phyloP scores from a whole-genome alignment of 805 yeast genomes.

The Teunomyces cretensis region DNA sequence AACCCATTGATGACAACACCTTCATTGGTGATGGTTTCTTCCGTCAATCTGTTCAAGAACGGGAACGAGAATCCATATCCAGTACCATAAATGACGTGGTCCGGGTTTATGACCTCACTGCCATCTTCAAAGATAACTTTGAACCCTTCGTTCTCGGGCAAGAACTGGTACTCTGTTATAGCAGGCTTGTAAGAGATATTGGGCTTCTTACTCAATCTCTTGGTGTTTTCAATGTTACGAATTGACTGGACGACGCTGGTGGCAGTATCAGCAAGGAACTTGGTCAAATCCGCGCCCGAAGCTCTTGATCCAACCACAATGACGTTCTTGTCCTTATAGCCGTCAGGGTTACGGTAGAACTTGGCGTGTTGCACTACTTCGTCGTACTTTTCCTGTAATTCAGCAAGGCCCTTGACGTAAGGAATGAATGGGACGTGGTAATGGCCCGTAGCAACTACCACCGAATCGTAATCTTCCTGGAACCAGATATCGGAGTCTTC shows the following conservation, averaged over 20 bases:
- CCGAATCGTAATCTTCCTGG: constrained; percentile 38
- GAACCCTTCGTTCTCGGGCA: constrained; percentile 22
- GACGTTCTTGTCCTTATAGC: constrained; percentile 35
- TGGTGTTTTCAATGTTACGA: constrained; percentile 14
- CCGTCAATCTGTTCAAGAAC: constrained; percentile 40
- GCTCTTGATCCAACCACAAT: constrained; percentile 28
- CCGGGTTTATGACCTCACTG: constrained; percentile 44
- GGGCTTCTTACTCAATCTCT: constrained; percentile 7
- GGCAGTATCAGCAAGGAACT: constrained; percentile 22
- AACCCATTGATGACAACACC: constrained; percentile 38
- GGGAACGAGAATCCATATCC: constrained; percentile 73
- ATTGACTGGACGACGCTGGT: constrained; percentile 28
- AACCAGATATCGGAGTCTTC: constrained; percentile 35
- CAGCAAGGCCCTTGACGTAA: constrained; percentile 37
- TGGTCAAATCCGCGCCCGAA: constrained; percentile 30
- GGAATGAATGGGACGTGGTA: constrained; percentile 49
- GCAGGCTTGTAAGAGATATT: constrained; percentile 25
- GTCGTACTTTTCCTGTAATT: constrained; percentile 30
- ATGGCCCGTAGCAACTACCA: constrained; percentile 49
- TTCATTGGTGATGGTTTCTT: constrained; percentile 29
- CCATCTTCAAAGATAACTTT: constrained; percentile 51
- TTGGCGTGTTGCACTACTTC: constrained; percentile 44
- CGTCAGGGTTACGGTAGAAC: constrained; percentile 33
- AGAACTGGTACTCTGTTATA: constrained; percentile 17
- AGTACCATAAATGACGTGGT: constrained; percentile 65